phyloP scores from a whole-genome alignment of 2,329 filamentous ascomycete genomes.

The Penicillium sp. region DNA sequence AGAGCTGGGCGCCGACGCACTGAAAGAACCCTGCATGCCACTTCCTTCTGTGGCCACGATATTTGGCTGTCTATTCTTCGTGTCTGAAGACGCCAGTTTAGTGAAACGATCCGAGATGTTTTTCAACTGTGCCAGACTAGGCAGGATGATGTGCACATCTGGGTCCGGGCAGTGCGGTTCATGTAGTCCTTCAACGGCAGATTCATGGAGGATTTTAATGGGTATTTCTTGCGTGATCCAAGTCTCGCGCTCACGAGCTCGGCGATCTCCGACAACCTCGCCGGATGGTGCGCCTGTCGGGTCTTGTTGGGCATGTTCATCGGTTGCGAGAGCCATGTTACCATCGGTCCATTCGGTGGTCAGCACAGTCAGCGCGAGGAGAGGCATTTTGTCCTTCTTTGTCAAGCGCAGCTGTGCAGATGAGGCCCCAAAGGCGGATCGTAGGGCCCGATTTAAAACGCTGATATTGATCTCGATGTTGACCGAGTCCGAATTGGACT shows the following conservation, averaged over 20 bases:
- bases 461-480: constrained; percentile 92
- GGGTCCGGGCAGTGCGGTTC: constrained; percentile 86
- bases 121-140: constrained; percentile 80
- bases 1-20: constrained; percentile 17
- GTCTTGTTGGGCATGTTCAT: constrained; percentile 36
- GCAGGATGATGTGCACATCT: constrained; percentile 88
- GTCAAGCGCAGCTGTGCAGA: constrained; percentile 82
- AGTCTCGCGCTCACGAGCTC: constrained; percentile 71
- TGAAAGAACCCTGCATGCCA: constrained; percentile 7
- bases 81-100: constrained; percentile 58
- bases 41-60: constrained; percentile 29
- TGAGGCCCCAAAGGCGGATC: constrained; percentile 73
- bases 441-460: constrained; percentile 82
- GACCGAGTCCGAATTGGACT: constrained; percentile 88
- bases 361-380: constrained; percentile 84
- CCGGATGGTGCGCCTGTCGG: constrained; percentile 34
- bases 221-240: constrained; percentile 93
- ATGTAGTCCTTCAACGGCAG: constrained; percentile 84
- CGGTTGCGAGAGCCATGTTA: constrained; percentile 52
- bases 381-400: constrained; percentile 80
- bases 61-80: constrained; percentile 14
- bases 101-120: constrained; percentile 94
- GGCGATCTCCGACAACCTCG: constrained; percentile 40
- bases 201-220: constrained; percentile 78
- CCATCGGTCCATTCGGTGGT: constrained; percentile 47